Evolutionary conservation across 2,329 filamentous ascomycete species (phyloP), one percentile per base, ranked within the genome.

Genomic region (Coniella lustricola): DNA sequence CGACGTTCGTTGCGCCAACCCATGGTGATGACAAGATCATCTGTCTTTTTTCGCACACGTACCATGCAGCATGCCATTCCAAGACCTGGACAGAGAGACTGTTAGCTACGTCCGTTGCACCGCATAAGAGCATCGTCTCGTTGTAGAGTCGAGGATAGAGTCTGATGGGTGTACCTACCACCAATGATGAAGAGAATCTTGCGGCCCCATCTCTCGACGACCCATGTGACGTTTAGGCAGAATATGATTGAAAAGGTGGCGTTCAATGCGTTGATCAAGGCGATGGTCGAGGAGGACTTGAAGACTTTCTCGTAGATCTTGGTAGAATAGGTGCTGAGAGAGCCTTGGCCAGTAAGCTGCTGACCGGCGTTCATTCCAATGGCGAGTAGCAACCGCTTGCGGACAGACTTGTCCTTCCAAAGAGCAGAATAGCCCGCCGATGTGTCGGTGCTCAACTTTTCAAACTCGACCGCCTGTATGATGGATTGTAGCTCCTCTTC

Each of bases 231-330:
- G 55, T 86, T 87, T 34, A 86, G 70, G 0, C 84, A 87, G 65
- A 87, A 87, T 17, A 87, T 51, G 53, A 87, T 87, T 48, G 81
- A 81, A 56, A 82, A 84, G 3, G 83, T 87, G 42, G 82, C 83
- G 60, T 87, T 87, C 46, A 87, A 70, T 3, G 84, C 84, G 61
- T 87, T 87, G 71, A 87, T 87, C 31, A 87, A 70, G 53, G 82
- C 81, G 60, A 87, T 85, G 20, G 75, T 79, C 42, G 75, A 69
- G 48, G 66, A 67, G 44, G 65, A 72, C 20, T 67, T 72, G 69
- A 83, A 87, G 18, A 87, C 76, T 60, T 84, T 82, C 66, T 84
- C 77, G 70, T 87, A 87, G 58, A 87, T 84, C 57, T 79, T 77
- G n/a, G 82, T 85, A 13, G 77, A 83, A 71, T 87, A 87, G 3